These are phyloP conservation scores for Musa schizocarpa DNA, from an alignment of 176 grass and related monocot species.

Conservation along the genomic window DNA sequence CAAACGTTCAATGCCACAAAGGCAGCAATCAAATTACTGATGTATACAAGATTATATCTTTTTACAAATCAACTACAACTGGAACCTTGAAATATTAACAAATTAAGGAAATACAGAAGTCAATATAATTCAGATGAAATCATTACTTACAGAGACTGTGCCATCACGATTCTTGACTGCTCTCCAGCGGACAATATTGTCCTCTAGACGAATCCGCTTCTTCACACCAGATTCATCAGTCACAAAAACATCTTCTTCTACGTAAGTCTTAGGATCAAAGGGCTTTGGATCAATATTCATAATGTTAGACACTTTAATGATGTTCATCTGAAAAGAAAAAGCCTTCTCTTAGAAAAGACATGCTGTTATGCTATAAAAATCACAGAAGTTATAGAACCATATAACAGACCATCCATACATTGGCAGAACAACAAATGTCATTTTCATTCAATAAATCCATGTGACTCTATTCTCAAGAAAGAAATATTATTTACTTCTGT, in stretches of 20 bases:
- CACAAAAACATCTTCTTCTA: conserved; percentile 80
- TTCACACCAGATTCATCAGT: conserved; percentile 82
- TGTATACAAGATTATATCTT: too few relatives aligned
- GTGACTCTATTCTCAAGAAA: background rate
- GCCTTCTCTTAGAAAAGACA: background rate
- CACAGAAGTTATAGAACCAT: background rate
- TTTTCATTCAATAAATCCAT: background rate
- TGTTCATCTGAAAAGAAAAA: conserved; percentile 63
- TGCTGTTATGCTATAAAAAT: background rate
- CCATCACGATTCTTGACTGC: conserved; percentile 63
- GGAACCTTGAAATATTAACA: background rate
- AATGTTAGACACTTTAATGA: conserved; percentile 97
- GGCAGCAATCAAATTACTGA: too few relatives aligned
- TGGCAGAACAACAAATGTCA: too few relatives aligned
- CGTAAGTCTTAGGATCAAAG: conserved; percentile 88
- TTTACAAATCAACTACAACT: too few relatives aligned
- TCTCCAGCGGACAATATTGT: conserved; percentile 98
- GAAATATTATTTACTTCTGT: background rate
- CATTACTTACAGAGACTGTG: conserved; percentile 62
- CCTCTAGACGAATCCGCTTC: conserved; percentile 81
- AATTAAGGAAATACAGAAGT: conserved; percentile 1
- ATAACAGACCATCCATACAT: background rate
- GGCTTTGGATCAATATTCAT: conserved; percentile 88
- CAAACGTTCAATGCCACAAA: too few relatives aligned
- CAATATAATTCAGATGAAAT: conserved; percentile 4